Conservation (phyloP, 2,329 filamentous ascomycete genomes). For the Botrytis porri region DNA sequence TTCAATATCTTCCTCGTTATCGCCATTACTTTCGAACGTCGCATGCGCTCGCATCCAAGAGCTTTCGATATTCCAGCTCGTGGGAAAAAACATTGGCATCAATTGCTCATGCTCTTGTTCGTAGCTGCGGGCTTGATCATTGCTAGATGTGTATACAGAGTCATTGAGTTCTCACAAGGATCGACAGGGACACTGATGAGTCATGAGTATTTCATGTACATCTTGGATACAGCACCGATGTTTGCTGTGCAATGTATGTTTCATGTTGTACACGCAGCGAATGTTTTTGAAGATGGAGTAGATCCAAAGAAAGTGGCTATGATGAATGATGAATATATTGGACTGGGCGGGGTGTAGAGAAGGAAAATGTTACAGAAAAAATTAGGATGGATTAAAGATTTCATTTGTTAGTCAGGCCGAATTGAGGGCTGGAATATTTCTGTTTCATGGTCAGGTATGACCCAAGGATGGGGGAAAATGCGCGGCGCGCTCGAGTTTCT, state of each 20-base stretch:
- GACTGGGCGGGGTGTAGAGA: not conserved
- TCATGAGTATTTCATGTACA: constrained; percentile 47
- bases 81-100: constrained; percentile 33
- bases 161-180: constrained; percentile 48
- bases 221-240: constrained; percentile 48
- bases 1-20: constrained; percentile 47
- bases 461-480: not conserved
- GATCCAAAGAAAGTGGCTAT: not conserved
- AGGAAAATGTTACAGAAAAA: not conserved
- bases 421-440: not conserved
- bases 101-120: constrained; percentile 44
- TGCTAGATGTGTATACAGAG: constrained; percentile 46
- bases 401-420: not conserved
- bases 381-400: not conserved
- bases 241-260: constrained; percentile 41
- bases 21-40: constrained; percentile 20
- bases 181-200: constrained; percentile 43
- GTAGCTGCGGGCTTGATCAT: constrained; percentile 45
- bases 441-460: not conserved
- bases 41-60: not conserved
- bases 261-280: constrained; percentile 39
- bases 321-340: not conserved
- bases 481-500: not conserved
- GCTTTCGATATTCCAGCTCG: not conserved
- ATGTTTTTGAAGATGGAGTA: constrained; percentile 23